Evolutionary conservation across 306 rosid species (phyloP).

Genomic region (Clitoria ternatea): DNA sequence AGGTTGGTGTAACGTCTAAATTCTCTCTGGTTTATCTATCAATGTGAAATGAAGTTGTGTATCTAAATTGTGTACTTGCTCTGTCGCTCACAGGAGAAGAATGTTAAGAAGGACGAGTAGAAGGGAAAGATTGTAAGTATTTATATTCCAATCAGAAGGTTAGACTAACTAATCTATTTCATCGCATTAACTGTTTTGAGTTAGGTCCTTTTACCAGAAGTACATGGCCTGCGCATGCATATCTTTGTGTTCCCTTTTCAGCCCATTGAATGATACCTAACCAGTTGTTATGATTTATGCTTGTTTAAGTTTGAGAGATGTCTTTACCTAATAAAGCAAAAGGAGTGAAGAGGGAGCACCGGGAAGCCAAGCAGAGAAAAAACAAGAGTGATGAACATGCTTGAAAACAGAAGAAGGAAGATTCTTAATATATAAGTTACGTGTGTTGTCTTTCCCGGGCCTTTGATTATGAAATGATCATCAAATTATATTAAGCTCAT

Average conservation of each 20-base stretch:
- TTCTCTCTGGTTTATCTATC: background rate
- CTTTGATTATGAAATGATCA: background rate
- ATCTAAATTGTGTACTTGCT: conserved; percentile 14
- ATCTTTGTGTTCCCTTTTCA: background rate
- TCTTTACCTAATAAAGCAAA: conserved; percentile 65
- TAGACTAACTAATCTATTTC: background rate
- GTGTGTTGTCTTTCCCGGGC: background rate
- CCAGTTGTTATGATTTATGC: background rate
- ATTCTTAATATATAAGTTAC: conserved; percentile 33
- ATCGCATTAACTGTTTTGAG: conserved; percentile 11
- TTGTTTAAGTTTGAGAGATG: conserved; percentile 63
- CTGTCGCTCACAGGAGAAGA: conserved; percentile 59
- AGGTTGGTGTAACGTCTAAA: conserved; percentile 44
- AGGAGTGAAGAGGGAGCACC: conserved; percentile 89
- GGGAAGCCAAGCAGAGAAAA: conserved; percentile 66
- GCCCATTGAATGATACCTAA: background rate
- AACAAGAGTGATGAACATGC: conserved; percentile 31
- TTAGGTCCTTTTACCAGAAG: background rate
- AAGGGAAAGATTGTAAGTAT: conserved; percentile 75
- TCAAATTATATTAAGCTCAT: conserved; percentile 7
- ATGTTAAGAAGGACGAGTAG: conserved; percentile 56
- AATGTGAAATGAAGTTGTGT: background rate
- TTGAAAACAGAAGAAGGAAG: conserved; percentile 61
- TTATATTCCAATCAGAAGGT: conserved; percentile 95
- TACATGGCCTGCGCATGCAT: background rate